Base-by-base conservation (phyloP, 306 rosid species). In the Acacia acuminata region DNA sequence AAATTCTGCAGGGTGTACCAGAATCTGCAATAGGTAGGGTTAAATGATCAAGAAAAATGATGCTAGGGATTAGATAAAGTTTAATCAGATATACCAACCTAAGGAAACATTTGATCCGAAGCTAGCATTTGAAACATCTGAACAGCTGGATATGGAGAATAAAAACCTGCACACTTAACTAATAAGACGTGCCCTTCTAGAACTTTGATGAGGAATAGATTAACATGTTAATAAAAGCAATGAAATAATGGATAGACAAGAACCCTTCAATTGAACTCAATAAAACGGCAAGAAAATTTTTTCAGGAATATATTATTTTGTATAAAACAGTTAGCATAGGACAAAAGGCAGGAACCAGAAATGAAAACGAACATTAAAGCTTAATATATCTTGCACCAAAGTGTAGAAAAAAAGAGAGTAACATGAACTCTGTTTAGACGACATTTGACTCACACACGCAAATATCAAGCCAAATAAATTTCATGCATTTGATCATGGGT, bases 81-180 rank as follows among this genome's bases (percentile, higher is more conserved):
- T 75, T 38, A 38, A 25, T 38, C 47, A n/a, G 61, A 82, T 2
- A 79, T 67, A 81, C 76, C 82, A 42, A 94, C 98, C 95, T 92
- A 94, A 80, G 75, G 93, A 90, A 87, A 94, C 94, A 87, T 92
- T 34, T n/a, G 97, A 90, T 42, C 98, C 97, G 70, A 90, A 94
- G 85, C 91, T 86, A 58, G 95, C 94, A 89, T 91, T 89, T 66
- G 93, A 85, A 82, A 79, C 76, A 79, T 88, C 83, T 25, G 91
- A 88, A 79, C 79, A 94, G 88, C 84, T 88, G 97, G 83, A 86
- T 85, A 82, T 90, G 90, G 78, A 94, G 94, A 82, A 92, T 74
- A 83, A 90, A 90, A 68, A 82, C 92, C 98, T 94, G 85, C 80
- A 84, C 22, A 88, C 38, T 76, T 30, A 87, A 79, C 63, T 24